Conservation (phyloP, 2,329 filamentous ascomycete genomes). For the Alternaria incomplexa region DNA sequence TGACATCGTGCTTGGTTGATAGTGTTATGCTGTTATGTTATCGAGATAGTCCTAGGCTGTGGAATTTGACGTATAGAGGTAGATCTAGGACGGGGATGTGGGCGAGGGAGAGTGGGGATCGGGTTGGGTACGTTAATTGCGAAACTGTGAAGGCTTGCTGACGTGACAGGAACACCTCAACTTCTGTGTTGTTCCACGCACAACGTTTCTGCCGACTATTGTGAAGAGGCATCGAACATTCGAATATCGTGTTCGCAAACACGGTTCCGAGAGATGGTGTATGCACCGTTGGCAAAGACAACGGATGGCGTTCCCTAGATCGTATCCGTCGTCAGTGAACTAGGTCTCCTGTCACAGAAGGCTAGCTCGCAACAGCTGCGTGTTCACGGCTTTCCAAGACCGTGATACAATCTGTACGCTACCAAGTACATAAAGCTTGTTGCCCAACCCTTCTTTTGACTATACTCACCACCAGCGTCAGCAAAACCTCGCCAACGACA, state of each 20-base stretch:
- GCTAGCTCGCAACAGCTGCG: no score
- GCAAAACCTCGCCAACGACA: not conserved
- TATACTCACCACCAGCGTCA: no score
- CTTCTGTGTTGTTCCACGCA: not conserved
- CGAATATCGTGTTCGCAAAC: not conserved
- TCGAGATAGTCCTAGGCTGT: not conserved
- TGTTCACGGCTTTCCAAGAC: no score
- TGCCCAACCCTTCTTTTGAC: no score
- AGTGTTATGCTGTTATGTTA: not conserved
- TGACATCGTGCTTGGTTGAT: not conserved
- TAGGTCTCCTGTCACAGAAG: no score
- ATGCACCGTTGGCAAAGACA: not conserved
- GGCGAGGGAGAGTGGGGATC: not conserved
- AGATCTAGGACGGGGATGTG: no score
- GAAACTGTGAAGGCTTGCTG: not conserved
- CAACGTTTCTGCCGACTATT: not conserved
- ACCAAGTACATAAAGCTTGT: no score
- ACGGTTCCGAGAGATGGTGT: not conserved
- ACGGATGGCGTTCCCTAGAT: not conserved
- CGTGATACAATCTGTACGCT: no score
- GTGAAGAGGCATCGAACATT: not conserved
- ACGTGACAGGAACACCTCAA: not conserved
- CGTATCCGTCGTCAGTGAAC: not conserved
- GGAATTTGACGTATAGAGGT: no score
- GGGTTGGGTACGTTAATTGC: not conserved